Conservation (phyloP, 2,329 filamentous ascomycete species). For the Penicillium sp. region DNA sequence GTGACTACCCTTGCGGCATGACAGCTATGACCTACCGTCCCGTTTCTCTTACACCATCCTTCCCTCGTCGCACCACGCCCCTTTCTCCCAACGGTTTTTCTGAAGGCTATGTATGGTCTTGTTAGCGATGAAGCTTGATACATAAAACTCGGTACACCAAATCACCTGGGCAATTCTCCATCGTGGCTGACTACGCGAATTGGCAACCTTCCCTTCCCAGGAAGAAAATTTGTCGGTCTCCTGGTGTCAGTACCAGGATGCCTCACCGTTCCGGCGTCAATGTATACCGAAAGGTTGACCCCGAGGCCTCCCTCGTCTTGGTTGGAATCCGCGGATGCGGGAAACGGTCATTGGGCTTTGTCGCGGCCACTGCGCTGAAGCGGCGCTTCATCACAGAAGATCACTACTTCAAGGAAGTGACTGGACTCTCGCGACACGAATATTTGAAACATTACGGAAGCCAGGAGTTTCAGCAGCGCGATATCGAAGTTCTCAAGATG, state of each 20-base stretch:
- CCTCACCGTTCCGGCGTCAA: slow-evolving; percentile 16
- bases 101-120: slow-evolving; percentile 2
- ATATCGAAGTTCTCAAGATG: slow-evolving; percentile 47
- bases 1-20: slow-evolving; percentile 8
- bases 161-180: neutral
- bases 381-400: slow-evolving; percentile 51
- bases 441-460: slow-evolving; percentile 46
- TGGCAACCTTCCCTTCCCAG: neutral
- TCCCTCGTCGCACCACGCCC: neutral
- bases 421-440: slow-evolving; percentile 47
- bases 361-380: slow-evolving; percentile 49
- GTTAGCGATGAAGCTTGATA: slow-evolving; percentile 1
- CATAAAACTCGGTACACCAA: neutral
- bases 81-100: neutral
- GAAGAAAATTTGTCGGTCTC: slow-evolving; percentile 8
- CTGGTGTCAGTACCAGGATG: slow-evolving; percentile 12
- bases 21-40: neutral
- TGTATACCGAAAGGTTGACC: slow-evolving; percentile 35
- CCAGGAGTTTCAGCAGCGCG: slow-evolving; percentile 48
- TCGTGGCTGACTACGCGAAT: slow-evolving; percentile 1
- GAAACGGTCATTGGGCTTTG: slow-evolving; percentile 49
- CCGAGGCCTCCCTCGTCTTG: slow-evolving; percentile 48
- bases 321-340: slow-evolving; percentile 51
- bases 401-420: slow-evolving; percentile 50
- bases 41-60: neutral